These are phyloP conservation scores for Auricularia auricula-judae DNA, from an alignment of 768 basidiomycete genomes.

Conservation along the genomic window DNA sequence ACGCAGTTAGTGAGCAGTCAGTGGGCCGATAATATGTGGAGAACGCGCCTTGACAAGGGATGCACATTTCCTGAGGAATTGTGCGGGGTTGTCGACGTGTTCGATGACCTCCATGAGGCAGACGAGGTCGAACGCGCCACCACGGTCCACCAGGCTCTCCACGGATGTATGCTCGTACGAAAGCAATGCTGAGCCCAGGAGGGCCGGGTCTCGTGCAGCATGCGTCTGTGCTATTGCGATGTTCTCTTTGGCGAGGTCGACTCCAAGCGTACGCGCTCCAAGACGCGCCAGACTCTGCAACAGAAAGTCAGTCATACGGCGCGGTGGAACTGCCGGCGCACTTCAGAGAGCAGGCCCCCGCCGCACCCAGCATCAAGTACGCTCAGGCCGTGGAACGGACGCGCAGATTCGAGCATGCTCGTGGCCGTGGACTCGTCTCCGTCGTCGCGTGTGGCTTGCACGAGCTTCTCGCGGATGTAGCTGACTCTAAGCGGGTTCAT, in stretches of 20 bases:
- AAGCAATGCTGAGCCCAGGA: conserved; percentile 32
- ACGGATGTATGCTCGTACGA: conserved; percentile 65
- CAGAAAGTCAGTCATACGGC: neutral
- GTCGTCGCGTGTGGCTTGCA: conserved; percentile 46
- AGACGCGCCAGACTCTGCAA: conserved; percentile 73
- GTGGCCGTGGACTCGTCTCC: conserved; percentile 11
- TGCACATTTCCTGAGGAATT: conserved; percentile 73
- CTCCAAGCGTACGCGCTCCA: conserved; percentile 79
- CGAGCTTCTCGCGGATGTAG: conserved; percentile 69
- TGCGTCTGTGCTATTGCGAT: conserved; percentile 78
- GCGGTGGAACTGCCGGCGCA: conserved; percentile 19
- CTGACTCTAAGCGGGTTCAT: conserved; percentile 90
- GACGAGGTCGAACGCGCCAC: conserved; percentile 72
- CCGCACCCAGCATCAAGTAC: conserved; percentile 93
- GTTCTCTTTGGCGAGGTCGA: conserved; percentile 86
- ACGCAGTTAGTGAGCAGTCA: neutral
- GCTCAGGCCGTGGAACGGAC: conserved; percentile 49
- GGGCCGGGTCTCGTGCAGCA: conserved; percentile 61
- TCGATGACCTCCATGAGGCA: conserved; percentile 98
- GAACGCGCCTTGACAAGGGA: conserved; percentile 71
- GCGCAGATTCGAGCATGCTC: neutral
- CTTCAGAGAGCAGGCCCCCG: conserved; percentile 88
- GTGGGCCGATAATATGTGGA: neutral
- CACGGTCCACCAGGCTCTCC: conserved; percentile 48
- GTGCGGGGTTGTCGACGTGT: conserved; percentile 86